These are phyloP conservation scores for Rhododendron henanense DNA, from an alignment of 148 eudicot genomes.

Conservation along the genomic window DNA sequence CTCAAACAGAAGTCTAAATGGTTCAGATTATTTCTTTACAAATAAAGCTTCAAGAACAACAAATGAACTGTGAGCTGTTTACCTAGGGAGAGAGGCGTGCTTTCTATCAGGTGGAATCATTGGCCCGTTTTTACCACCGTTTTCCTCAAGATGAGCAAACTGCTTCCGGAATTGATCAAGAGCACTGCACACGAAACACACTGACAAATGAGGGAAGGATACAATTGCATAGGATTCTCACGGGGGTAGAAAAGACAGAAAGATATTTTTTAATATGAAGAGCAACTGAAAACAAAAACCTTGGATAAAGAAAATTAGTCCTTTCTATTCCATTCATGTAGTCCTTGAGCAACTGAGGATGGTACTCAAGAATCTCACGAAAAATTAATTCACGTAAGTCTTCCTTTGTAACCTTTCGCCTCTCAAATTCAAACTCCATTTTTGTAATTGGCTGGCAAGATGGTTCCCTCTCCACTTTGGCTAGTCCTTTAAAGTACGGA, in stretches of 20 bases:
- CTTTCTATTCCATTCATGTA: conserved; percentile 52
- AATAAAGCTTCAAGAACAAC: background rate
- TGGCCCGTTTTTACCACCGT: conserved; percentile 40
- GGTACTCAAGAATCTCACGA: conserved; percentile 66
- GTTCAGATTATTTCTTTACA: background rate
- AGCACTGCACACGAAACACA: conserved; percentile 37
- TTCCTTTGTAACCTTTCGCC: conserved; percentile 59
- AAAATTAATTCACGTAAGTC: conserved; percentile 60
- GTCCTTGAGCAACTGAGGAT: conserved; percentile 69
- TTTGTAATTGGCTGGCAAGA: conserved; percentile 60
- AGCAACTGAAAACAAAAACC: conserved; percentile 27
- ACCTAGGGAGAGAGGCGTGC: conserved; percentile 74
- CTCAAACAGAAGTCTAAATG: background rate
- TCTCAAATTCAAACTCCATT: conserved; percentile 69
- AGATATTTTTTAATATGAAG: background rate
- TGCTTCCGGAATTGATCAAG: conserved; percentile 62
- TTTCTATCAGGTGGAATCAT: conserved; percentile 49
- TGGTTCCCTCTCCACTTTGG: conserved; percentile 71
- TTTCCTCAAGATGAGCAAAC: conserved; percentile 69
- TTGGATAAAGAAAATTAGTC: conserved; percentile 62
- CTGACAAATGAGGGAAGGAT: background rate
- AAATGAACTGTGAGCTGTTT: conserved; percentile 1
- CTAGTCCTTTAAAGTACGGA: conserved; percentile 65
- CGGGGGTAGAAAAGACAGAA: background rate
- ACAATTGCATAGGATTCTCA: background rate